Base-by-base conservation (phyloP, 305 asterid species). In the Fraxinus sp. region DNA sequence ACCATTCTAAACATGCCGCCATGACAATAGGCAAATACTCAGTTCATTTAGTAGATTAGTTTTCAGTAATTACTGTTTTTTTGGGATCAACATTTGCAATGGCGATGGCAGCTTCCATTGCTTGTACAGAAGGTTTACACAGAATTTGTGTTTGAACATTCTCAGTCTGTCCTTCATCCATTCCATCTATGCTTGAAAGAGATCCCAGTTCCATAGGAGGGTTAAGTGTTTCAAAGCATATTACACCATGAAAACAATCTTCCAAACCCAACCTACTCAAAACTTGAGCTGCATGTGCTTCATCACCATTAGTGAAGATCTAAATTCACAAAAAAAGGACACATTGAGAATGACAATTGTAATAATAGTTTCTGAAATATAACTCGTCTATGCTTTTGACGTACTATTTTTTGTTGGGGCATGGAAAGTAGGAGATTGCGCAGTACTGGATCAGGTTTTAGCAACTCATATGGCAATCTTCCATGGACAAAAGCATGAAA, bases 221-320 rank as follows among this genome's bases (percentile, higher is more conserved):
- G 88, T 95, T 94, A 14, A 95, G 94, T 39, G 97, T 94, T 87
- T 95, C 98, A 24, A 92, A 94, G 88, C 98, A 94, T 84, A 95
- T 94, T 64, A 94, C 87, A 41, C 92, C 98, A 14, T 95, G 96
- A 87, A 95, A 95, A 87, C 98, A 95, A 84, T 92, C 98, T 83
- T 93, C 97, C 86, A 95, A 82, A 14, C 97, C 95, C 91, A 92
- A 4, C 84, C 89, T 87, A 13, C 88, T 85, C 22, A 95, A 91
- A 2, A 92, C 97, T 90, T 87, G 84, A 18, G 89, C 92, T 33
- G 87, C 97, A 77, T 94, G 98, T 8, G 86, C 93, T 90, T 91
- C 87, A 18, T 95, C 98, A 11, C 92, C 94, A 79, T 94, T 95
- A 13, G 98, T 94, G 87, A 95, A 94, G 72, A 95, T 92, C 98